phyloP scores from a whole-genome alignment of 75 land plant genomes.

The Selaginella tamariscina region DNA sequence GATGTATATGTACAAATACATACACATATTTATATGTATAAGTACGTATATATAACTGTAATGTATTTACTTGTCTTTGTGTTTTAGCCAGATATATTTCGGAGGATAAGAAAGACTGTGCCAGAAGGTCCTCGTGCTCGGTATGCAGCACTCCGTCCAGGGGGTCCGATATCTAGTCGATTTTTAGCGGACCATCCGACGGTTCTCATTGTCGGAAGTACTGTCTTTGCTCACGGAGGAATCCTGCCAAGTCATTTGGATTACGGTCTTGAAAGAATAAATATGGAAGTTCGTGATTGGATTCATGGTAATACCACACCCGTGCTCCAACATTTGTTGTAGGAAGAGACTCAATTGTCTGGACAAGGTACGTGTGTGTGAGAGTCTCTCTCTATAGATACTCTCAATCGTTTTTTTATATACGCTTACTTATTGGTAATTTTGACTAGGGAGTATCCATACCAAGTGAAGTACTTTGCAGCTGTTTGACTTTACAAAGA shows the following conservation, averaged over 20 bases:
- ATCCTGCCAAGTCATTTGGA: constrained; percentile 47
- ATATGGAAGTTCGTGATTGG: constrained; percentile 75
- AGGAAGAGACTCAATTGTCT: constrained; percentile 61
- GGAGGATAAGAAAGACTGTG: constrained; percentile 33
- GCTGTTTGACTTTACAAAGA: constrained; percentile 45
- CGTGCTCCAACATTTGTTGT: constrained; percentile 31
- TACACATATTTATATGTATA: too few species aligned
- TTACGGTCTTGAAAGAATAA: constrained; percentile 71
- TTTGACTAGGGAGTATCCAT: constrained; percentile 64
- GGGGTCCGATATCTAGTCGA: constrained; percentile 50
- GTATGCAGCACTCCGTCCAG: constrained; percentile 69
- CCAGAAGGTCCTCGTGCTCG: constrained; percentile 44
- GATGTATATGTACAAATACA: too few species aligned
- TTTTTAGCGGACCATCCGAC: constrained; percentile 46
- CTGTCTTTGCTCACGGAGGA: constrained; percentile 90
- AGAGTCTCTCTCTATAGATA: too few species aligned
- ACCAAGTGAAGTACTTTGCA: constrained; percentile 34
- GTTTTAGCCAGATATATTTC: constrained; percentile 36
- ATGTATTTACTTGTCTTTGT: too few species aligned
- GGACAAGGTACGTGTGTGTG: too few species aligned
- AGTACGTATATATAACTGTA: too few species aligned
- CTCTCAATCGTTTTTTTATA: too few species aligned
- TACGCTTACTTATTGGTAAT: too few species aligned
- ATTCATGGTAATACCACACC: constrained; percentile 40
- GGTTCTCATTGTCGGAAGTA: constrained; percentile 67